Percentiles rank a stretch among this genome's conserved stretches.
Evolutionary conservation across 1,284 basidiomycete species (phyloP).

Genomic region (Moesziomyces sp.): DNA sequence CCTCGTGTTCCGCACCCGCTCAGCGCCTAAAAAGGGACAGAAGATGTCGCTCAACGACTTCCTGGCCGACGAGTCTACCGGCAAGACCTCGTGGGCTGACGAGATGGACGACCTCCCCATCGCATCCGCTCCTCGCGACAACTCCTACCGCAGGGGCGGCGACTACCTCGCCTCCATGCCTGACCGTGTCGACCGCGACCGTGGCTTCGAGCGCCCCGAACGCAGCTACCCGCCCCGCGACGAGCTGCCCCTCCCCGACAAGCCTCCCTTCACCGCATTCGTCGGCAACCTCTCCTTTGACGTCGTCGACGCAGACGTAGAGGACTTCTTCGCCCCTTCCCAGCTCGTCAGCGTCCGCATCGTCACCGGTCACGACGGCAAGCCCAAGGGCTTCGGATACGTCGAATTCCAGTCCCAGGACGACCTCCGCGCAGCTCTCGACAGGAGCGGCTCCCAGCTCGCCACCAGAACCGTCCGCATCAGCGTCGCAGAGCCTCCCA

Average conservation of each 20-base stretch:
- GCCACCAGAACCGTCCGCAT: slow-evolving; percentile 85
- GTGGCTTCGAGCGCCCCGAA: slow-evolving; percentile 52
- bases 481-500: slow-evolving; percentile 91
- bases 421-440: slow-evolving; percentile 79
- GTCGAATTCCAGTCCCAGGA: slow-evolving; percentile 89
- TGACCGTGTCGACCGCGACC: slow-evolving; percentile 56
- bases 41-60: slow-evolving; percentile 66
- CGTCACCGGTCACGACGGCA: slow-evolving; percentile 85
- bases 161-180: slow-evolving; percentile 53
- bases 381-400: slow-evolving; percentile 97
- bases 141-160: slow-evolving; percentile 49
- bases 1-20: not conserved
- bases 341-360: slow-evolving; percentile 84
- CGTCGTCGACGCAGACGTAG: slow-evolving; percentile 83
- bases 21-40: slow-evolving; percentile 63
- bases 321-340: slow-evolving; percentile 73
- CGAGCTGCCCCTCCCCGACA: slow-evolving; percentile 92
- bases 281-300: slow-evolving; percentile 96
- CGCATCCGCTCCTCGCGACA: slow-evolving; percentile 52
- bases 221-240: slow-evolving; percentile 73
- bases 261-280: slow-evolving; percentile 94
- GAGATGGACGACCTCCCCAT: slow-evolving; percentile 66
- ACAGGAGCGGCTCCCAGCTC: slow-evolving; percentile 70
- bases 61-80: slow-evolving; percentile 62
- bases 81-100: slow-evolving; percentile 66